A percentile compares a stretch with the other conserved stretches of the same genome.
phyloP scores from a whole-genome alignment of 371 early-diverging fungal genomes.

The Mortierella sp. region DNA sequence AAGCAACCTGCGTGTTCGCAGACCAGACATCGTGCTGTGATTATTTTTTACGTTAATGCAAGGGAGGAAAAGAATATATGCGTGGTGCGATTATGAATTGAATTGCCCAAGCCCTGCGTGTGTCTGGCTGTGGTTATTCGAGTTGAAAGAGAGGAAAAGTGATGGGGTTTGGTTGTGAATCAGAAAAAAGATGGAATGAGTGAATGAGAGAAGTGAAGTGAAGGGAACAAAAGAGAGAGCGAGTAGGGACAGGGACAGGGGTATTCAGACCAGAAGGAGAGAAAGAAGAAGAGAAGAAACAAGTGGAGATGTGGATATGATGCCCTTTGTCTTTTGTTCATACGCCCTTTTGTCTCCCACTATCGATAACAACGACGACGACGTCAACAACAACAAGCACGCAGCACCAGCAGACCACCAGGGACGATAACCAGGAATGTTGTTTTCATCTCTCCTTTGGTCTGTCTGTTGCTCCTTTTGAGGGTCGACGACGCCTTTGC shows the following conservation, averaged over 20 bases:
- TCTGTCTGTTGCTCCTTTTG: neutral
- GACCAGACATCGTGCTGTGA: constrained; percentile 6
- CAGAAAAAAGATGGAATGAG: no score
- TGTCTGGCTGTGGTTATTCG: neutral
- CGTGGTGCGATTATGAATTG: neutral
- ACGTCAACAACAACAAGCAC: neutral
- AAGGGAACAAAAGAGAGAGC: neutral
- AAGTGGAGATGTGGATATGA: neutral
- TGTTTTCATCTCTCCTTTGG: neutral
- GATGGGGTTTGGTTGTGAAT: no score
- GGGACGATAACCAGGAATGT: neutral
- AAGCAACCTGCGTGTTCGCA: constrained; percentile 21
- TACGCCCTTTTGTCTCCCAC: neutral
- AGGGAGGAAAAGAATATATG: neutral
- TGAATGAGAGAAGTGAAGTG: constrained; percentile 4
- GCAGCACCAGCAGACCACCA: no score
- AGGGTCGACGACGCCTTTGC: constrained; percentile 11
- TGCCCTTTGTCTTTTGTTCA: neutral
- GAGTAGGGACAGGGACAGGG: neutral
- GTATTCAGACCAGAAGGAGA: neutral
- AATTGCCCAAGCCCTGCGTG: neutral
- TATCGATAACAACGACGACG: neutral
- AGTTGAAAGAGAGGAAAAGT: no score
- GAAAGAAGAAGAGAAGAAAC: neutral
- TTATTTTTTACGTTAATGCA: neutral